Conservation (phyloP, 371 early-diverging fungal species). For the Conidiobolus incongruus region DNA sequence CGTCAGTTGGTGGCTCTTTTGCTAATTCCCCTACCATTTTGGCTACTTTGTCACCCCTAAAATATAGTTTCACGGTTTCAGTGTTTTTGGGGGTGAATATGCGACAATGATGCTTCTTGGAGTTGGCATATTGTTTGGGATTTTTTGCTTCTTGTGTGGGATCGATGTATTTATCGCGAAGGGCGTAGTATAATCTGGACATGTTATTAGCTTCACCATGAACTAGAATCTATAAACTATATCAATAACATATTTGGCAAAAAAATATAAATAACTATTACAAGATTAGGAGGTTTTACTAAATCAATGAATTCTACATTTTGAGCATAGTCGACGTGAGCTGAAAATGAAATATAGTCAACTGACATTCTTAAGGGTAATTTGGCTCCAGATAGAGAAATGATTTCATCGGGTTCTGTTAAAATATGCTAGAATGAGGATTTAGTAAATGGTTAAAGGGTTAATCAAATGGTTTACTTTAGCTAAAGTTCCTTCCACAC, state of each 20-base stretch:
- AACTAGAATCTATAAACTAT: constrained; percentile 51
- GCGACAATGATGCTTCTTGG: too few relatives aligned
- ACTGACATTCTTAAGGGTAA: constrained; percentile 84
- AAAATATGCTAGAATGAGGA: constrained; percentile 38
- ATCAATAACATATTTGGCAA: not conserved
- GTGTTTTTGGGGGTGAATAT: constrained; percentile 90
- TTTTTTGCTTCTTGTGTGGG: constrained; percentile 62
- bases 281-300: constrained; percentile 84
- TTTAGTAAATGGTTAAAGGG: not conserved
- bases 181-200: constrained; percentile 83
- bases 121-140: too few relatives aligned
- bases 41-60: constrained; percentile 89
- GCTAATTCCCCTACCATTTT: constrained; percentile 76
- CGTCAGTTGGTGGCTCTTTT: constrained; percentile 26
- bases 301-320: constrained; percentile 97
- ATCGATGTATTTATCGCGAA: constrained; percentile 24
- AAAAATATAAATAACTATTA: constrained; percentile 16
- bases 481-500: constrained; percentile 97
- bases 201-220: constrained; percentile 99
- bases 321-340: constrained; percentile 98
- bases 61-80: constrained; percentile 79
- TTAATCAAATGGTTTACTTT: constrained; percentile 28
- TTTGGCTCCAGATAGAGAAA: constrained; percentile 64
- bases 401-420: constrained; percentile 86
- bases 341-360: constrained; percentile 97